These are phyloP conservation scores for Quercus robur DNA, from an alignment of 306 rosid genomes.

Conservation along the genomic window DNA sequence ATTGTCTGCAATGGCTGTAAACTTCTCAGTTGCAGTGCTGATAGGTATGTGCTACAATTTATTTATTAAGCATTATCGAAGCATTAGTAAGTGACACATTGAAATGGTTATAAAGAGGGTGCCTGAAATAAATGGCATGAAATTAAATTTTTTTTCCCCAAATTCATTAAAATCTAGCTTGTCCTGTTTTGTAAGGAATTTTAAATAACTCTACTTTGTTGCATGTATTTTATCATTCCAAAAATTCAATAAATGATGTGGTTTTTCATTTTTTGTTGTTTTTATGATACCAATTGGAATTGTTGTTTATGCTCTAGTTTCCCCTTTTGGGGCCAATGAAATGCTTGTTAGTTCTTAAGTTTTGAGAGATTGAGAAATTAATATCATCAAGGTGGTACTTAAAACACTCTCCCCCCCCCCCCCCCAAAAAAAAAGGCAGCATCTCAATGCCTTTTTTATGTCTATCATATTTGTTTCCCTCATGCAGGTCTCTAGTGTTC, in stretches of 20 bases:
- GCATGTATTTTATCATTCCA: background rate
- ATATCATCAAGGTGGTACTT: background rate
- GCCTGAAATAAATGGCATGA: background rate
- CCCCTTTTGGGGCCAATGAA: too few species aligned
- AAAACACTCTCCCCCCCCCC: too few species aligned
- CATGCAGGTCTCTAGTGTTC: conserved; percentile 55
- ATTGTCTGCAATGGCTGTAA: conserved; percentile 40
- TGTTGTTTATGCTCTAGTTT: too few species aligned
- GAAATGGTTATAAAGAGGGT: too few species aligned
- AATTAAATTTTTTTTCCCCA: background rate
- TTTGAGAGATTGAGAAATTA: background rate
- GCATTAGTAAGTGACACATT: background rate
- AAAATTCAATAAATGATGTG: background rate
- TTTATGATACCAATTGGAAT: too few species aligned
- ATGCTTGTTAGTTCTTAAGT: background rate
- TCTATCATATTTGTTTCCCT: background rate
- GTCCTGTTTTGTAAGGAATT: background rate
- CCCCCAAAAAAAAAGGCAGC: background rate
- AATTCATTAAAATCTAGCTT: background rate
- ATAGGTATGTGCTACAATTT: conserved; percentile 41
- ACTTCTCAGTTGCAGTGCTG: conserved; percentile 74
- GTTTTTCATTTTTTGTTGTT: background rate
- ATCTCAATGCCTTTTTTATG: background rate
- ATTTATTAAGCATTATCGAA: conserved; percentile 8
- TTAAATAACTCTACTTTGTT: background rate